These are phyloP conservation scores for Cladosporium sp. DNA, from an alignment of 2,329 filamentous ascomycete genomes.

Conservation along the genomic window DNA sequence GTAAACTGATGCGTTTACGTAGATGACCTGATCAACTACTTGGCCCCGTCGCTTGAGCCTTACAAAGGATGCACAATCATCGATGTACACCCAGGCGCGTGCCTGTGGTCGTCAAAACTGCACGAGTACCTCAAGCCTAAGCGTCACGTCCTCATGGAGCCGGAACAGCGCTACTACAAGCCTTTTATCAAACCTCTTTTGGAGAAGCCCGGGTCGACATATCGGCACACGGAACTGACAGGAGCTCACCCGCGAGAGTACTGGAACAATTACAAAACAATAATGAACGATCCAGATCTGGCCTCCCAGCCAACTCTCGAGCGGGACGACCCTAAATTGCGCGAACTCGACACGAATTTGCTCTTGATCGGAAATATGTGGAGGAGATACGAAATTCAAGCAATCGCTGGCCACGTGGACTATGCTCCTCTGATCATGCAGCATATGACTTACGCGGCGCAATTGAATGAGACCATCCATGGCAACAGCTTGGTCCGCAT, in stretches of 20 bases:
- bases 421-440: slow-evolving; percentile 44
- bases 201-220: slow-evolving; percentile 35
- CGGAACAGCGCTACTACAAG: slow-evolving; percentile 52
- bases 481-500: slow-evolving; percentile 72
- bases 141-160: slow-evolving; percentile 77
- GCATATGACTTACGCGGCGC: slow-evolving; percentile 55
- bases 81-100: slow-evolving; percentile 75
- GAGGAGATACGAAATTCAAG: neutral
- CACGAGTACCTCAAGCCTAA: slow-evolving; percentile 70
- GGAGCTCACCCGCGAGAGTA: slow-evolving; percentile 19
- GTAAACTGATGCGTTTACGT: neutral
- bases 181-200: slow-evolving; percentile 51
- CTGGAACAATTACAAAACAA: slow-evolving; percentile 40
- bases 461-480: slow-evolving; percentile 50
- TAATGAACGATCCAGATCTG: slow-evolving; percentile 43
- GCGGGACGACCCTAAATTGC: slow-evolving; percentile 34
- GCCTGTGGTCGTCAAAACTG: slow-evolving; percentile 71
- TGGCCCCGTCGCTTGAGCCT: slow-evolving; percentile 61
- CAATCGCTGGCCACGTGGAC: neutral
- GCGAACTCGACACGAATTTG: slow-evolving; percentile 61
- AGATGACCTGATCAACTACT: slow-evolving; percentile 65
- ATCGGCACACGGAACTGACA: slow-evolving; percentile 39
- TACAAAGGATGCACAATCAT: slow-evolving; percentile 70
- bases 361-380: slow-evolving; percentile 46
- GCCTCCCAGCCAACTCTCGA: slow-evolving; percentile 49